Base-by-base conservation (phyloP, 371 early-diverging fungal species). In the Lichtheimia ramosa region DNA sequence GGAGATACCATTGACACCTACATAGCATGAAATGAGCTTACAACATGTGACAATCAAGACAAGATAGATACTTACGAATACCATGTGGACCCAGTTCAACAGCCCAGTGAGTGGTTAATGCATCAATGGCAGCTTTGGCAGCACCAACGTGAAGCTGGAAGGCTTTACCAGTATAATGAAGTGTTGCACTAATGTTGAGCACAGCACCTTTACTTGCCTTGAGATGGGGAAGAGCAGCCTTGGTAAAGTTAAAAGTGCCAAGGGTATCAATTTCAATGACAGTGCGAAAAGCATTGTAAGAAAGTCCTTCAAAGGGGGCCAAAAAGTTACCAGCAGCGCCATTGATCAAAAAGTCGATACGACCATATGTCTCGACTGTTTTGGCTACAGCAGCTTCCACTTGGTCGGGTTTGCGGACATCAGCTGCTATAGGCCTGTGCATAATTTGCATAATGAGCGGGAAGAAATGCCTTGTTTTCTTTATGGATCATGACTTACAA, bases 241-340 rank as follows among this genome's bases (percentile, higher is more conserved):
- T 92, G 56, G 86, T 85, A 12, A 88, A 75, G 73, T 91, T 88
- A 73, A 86, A 92, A 24, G 91, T 90, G 24, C 68, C 67, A 3
- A 75, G 59, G 14, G 73, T 59, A 63, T 75, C 82, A 55, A 82
- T 82, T 50, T 82, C 83, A 61, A 83, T 79, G 24, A 82, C 82
- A 25, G 83, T 79, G 12, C 81, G 77, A 81, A 92, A 93, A 41
- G 89, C 93, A 61, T 89, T 88, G 65, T 86, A 82, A 3, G 87
- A 86, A 14, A 92, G 75, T 28, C 79, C 62, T 42, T 85, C 81
- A 48, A 83, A 83, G 41, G 89, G 76, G 6, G 89, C 78, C 51
- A 92, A 74, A 65, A 92, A 92, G 73, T 92, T 92, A 43, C 93
- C 93, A 14, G 93, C 92, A 25, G 89, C 89, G 43, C 82, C 82